phyloP scores from a whole-genome alignment of 257 asterid species.

The Solanum chiquidenum region DNA sequence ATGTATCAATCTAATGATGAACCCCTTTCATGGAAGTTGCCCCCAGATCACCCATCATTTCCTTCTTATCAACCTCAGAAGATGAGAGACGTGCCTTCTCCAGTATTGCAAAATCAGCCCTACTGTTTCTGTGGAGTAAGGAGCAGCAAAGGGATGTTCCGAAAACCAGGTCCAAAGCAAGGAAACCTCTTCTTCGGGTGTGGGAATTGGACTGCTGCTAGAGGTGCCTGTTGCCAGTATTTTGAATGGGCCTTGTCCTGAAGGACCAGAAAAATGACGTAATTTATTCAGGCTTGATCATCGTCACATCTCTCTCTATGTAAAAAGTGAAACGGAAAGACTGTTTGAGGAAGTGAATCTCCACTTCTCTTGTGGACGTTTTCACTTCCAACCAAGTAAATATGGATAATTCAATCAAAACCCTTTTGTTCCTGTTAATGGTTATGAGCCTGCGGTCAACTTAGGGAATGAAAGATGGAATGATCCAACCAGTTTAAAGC shows the following conservation, averaged over 20 bases:
- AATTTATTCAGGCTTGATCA: neutral
- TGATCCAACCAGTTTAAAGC: conserved; percentile 4
- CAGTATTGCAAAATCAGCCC: conserved; percentile 27
- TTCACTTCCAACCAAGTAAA: conserved; percentile 4
- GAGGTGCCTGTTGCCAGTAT: conserved; percentile 80
- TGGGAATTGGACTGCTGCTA: conserved; percentile 76
- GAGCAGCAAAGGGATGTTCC: conserved; percentile 55
- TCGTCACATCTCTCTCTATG: neutral
- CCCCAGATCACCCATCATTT: conserved; percentile 24
- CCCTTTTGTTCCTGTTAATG: neutral
- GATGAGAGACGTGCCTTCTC: conserved; percentile 22
- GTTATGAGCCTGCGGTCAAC: neutral
- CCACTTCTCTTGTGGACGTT: neutral
- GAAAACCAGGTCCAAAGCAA: conserved; percentile 79
- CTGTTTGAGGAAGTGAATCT: neutral
- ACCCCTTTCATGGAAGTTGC: conserved; percentile 36
- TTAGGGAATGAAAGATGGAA: conserved; percentile 2
- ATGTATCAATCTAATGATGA: conserved; percentile 28
- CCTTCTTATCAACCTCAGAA: conserved; percentile 39
- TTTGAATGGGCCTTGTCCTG: conserved; percentile 60
- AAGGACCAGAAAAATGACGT: neutral
- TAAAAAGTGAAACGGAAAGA: neutral
- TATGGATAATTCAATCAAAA: neutral
- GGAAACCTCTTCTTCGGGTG: conserved; percentile 75
- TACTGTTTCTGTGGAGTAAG: conserved; percentile 69